These are phyloP conservation scores for Pleurotus ostreatus DNA, from an alignment of 768 basidiomycete genomes.

Conservation along the genomic window DNA sequence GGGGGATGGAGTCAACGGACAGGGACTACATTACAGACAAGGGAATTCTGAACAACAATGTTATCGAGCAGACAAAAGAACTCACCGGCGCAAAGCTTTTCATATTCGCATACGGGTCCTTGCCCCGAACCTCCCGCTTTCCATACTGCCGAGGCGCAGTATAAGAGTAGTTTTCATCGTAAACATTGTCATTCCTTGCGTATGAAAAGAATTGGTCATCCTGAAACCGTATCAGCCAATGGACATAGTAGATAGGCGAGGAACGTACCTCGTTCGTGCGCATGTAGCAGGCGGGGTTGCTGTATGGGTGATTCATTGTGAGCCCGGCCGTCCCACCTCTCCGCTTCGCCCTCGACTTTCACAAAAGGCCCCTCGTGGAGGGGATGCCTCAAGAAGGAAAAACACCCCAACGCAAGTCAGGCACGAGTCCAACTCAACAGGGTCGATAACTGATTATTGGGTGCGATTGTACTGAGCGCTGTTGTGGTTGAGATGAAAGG, in stretches of 20 bases:
- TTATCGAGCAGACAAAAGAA: not conserved
- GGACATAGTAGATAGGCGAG: not conserved
- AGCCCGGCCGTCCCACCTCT: not conserved
- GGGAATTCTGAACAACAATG: not conserved
- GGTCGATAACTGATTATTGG: not conserved
- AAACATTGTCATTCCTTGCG: not conserved
- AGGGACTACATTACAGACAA: not conserved
- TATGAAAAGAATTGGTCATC: not conserved
- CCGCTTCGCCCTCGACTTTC: not conserved
- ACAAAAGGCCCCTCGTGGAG: not conserved
- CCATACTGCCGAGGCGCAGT: not conserved
- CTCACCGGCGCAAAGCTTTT: constrained; percentile 5
- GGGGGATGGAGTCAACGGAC: constrained; percentile 5
- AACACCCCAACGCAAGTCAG: not conserved
- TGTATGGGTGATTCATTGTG: constrained; percentile 6
- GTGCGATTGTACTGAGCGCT: not conserved
- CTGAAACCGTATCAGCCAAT: not conserved
- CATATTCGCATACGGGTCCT: constrained; percentile 1
- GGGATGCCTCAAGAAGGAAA: not conserved
- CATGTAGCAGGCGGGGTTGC: constrained; percentile 5
- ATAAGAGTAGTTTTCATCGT: not conserved
- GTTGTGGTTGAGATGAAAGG: not conserved
- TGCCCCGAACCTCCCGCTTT: not conserved
- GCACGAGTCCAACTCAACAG: not conserved
- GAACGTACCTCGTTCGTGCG: constrained; percentile 2